phyloP scores from a whole-genome alignment of 2,329 filamentous ascomycete genomes.

The Elsinoe perseae region DNA sequence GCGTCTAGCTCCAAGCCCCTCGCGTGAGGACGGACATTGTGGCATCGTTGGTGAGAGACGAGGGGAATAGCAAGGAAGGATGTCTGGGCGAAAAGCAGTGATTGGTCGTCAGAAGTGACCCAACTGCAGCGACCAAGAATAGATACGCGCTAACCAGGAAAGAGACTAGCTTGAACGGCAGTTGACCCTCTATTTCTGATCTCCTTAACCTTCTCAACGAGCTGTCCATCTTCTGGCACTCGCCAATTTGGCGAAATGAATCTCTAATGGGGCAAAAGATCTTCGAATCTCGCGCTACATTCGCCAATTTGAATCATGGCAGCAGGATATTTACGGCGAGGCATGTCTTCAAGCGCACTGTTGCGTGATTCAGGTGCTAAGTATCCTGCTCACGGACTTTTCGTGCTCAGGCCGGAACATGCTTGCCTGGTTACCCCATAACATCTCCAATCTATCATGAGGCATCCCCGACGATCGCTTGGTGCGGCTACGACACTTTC shows the following conservation, averaged over 20 bases:
- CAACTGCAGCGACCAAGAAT: constrained; percentile 9
- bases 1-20: constrained; percentile 1
- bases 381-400: background rate
- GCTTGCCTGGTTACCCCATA: background rate
- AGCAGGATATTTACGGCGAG: background rate
- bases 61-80: background rate
- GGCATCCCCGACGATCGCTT: background rate
- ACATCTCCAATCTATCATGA: background rate
- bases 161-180: background rate
- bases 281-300: background rate
- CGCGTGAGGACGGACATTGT: background rate
- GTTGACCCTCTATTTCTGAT: background rate
- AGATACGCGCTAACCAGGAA: background rate
- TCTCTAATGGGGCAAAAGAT: background rate
- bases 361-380: background rate
- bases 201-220: background rate
- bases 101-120: background rate
- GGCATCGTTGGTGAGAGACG: background rate
- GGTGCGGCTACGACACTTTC: background rate
- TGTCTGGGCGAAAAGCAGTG: background rate
- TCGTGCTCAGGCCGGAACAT: background rate
- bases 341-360: background rate
- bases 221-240: background rate
- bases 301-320: constrained; percentile 1
- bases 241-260: background rate